Base-by-base conservation (phyloP, 2,329 filamentous ascomycete genomes). In the Fusarium incarnatum region DNA sequence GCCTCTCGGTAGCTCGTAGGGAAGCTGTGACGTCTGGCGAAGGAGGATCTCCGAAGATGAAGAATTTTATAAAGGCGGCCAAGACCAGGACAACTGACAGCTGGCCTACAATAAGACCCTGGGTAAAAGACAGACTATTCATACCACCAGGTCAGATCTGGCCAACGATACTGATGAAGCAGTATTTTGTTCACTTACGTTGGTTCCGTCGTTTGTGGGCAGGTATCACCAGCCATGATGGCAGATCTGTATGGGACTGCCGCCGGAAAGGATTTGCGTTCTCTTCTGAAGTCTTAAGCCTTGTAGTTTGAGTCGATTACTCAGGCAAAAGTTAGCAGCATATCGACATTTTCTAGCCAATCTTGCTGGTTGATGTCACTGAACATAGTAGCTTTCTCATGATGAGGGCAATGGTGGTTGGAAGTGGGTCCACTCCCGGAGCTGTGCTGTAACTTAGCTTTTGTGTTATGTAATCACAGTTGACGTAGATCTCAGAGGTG, bases 11-110 rank as follows among this genome's bases (percentile, higher is more conserved):
- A 61, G 92, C 93, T 71, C 92, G 89, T 45, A 92, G 84, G 10
- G 93, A 86, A 15, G 94, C 93, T 22, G 92, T 93, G 57, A 91
- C 89, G 69, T 97, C 94, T 66, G 94, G 87, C 3, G 92, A 94
- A 1, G 94, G 94, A 8, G 94, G 90, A 78, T 98, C 96, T 74
- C 96, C 96, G 78, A 99, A 98, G 77, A 99, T 98, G 87, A 99
- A 99, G 88, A 98, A 99, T 79, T 97, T 97, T 81, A 99, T 98
- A 82, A 99, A 98, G 73, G 92, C 93, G 70, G 94, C 94, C 67
- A 99, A 89, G 41, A 99, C 86, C 25, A 98, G 84, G 16, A 97
- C 93, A 47, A 99, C 92, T 3, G 94, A 97, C 54, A 99, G 86
- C 80, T 99, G 96, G 52, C 96, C 96, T 32, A 98, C 86, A 50